Evolutionary conservation across 805 yeast species (phyloP).

Genomic region (Candida pini): DNA sequence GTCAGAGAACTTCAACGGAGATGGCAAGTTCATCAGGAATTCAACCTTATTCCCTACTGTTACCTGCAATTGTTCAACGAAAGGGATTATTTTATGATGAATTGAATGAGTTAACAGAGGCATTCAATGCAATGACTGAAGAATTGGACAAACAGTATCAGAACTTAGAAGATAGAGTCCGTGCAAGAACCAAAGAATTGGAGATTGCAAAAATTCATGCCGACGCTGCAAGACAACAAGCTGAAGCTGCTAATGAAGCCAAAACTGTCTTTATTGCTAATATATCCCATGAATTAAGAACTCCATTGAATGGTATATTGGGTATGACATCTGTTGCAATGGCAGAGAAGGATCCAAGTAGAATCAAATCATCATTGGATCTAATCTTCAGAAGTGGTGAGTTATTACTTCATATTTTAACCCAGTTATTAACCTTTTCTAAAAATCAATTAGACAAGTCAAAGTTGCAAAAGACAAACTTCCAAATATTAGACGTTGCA

Average conservation of each 20-base stretch:
- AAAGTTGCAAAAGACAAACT: slow-evolving; percentile 76
- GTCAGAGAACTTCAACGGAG: too few relatives aligned
- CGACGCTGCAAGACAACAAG: slow-evolving; percentile 30
- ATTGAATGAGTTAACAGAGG: slow-evolving; percentile 78
- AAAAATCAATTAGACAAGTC: slow-evolving; percentile 83
- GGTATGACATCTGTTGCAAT: slow-evolving; percentile 94
- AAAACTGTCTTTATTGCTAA: slow-evolving; percentile 91
- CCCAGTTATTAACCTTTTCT: slow-evolving; percentile 88
- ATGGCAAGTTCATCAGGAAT: too few relatives aligned
- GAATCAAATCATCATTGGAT: slow-evolving; percentile 69
- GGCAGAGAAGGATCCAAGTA: slow-evolving; percentile 69
- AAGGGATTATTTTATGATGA: slow-evolving; percentile 66
- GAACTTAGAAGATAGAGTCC: slow-evolving; percentile 82
- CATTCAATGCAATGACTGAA: slow-evolving; percentile 87
- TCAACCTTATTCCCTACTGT: too few relatives aligned
- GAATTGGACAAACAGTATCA: slow-evolving; percentile 81
- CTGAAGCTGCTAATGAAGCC: slow-evolving; percentile 91
- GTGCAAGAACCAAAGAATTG: slow-evolving; percentile 77
- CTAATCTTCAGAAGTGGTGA: slow-evolving; percentile 91
- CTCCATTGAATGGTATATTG: slow-evolving; percentile 92
- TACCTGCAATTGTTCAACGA: slow-evolving; percentile 22
- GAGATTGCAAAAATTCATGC: slow-evolving; percentile 87
- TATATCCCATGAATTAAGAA: slow-evolving; percentile 88
- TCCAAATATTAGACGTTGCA: slow-evolving; percentile 74
- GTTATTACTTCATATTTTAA: slow-evolving; percentile 76